Base-by-base conservation (phyloP, 164 flowering plant species). In the Stephania cephalantha region DNA sequence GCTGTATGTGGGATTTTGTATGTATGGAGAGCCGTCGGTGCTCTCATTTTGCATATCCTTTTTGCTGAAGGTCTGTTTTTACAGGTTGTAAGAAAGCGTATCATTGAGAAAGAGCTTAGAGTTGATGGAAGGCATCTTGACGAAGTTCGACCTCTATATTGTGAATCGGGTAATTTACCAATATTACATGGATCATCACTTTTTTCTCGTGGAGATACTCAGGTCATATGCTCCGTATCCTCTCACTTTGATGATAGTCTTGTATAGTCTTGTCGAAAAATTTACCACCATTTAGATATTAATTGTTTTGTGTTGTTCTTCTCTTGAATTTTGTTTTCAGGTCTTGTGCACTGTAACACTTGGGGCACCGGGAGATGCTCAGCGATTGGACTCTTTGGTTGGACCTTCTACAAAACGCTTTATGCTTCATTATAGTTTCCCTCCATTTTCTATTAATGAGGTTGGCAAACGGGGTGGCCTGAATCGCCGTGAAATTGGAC, bases 361-460 rank as follows among this genome's bases (percentile, higher is more conserved):
- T 81, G 98, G 98, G 12, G 90, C 99, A 75, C 99, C 94, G 42
- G 90, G 85, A 73, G 97, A 95, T 82, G 98, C 99, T 81, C 99
- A 95, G 81, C 86, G 84, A 22, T 82, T 95, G 83, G 94, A 88
- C 7, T 93, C 99, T 73, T 46, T 95, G 45, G 97, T 95, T 77
- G 97, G 98, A 48, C 95, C 97, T 7, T 82, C 99, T 45, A 85
- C 80, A 30, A 95, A 95, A 83, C 92, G 95, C 69, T 95, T 95
- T 86, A 95, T 95, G 99, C 99, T 95, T 83, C 99, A 95, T 76
- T 95, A 95, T 76, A 91, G 90, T 83, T 95, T 95, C 79, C 99
- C 99, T 30, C 98, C 99, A 73, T 95, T 84, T 78, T 92, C 90
- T 29, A 95, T 89, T 64, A 93, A 95, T 89, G 99, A 95, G 87